Base-by-base conservation (phyloP, 1,284 basidiomycete species). In the Rhodofomes roseus region DNA sequence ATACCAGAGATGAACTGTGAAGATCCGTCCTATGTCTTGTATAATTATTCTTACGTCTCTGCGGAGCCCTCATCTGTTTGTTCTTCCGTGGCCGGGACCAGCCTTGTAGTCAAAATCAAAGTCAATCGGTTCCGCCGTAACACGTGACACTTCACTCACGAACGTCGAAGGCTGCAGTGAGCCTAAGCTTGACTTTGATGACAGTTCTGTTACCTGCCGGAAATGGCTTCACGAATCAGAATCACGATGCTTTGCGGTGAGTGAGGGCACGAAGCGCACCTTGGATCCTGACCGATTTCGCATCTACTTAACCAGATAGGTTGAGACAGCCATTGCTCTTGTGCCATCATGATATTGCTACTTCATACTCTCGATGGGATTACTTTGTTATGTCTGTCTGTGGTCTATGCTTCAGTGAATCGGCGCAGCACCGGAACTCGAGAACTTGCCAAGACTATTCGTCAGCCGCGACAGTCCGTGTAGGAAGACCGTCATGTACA, bases 1-100 rank as follows among this genome's bases (percentile, higher is more conserved):
- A 54, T 51, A n/a, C 41, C 52, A 58, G 29, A 39, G 57, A 58
- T 48, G 57, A 58, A 25, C 43, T 58, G 41, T 58, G 43, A 52
- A 58, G 23, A 51, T 46, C 39, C 46, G 46, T 18, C 25, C 46
- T 29, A 4, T 48, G 12, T 29, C 46, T 27, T 48, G 12, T 48
- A 25, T 48, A 48, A 48, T 29, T 29, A 48, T 48, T 29, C 14
- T 29, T 29, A 48, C 46, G 23, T 48, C 25, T 27, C 23, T 16
- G 25, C n/a, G 46, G 25, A 27, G 4, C 46, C 46, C 18, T 48
- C 25, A 29, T 48, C 9, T 18, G 16, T 25, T 29, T 16, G 46
- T 48, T 48, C n/a, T 44, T 44, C 22, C 43, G 43, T 16, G 46
- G 23, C 46, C 14, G 46, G 46, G 46, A 25, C 46, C 14, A 29